Evolutionary conservation across 176 grass and related monocot species (phyloP).

Genomic region (Panicum miliaceum): DNA sequence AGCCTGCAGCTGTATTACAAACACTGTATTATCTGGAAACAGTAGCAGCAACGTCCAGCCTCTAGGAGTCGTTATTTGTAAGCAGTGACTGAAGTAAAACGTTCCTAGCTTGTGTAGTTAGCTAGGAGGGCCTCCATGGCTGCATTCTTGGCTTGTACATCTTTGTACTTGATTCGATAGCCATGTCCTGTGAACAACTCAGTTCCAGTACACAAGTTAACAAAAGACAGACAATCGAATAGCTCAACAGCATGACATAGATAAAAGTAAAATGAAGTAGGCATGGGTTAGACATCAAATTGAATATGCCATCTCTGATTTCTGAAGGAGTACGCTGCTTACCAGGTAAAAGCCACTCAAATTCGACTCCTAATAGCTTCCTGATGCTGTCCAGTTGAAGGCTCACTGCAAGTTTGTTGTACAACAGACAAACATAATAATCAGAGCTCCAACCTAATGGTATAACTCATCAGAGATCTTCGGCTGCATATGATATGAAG

Average conservation of each 20-base stretch:
- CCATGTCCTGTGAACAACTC: constrained; percentile 49
- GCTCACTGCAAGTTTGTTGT: constrained; percentile 52
- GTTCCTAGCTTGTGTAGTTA: constrained; percentile 32
- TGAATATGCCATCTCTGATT: constrained; percentile 3
- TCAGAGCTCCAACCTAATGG: constrained; percentile 6
- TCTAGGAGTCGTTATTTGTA: constrained; percentile 21
- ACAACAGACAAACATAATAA: constrained; percentile 1
- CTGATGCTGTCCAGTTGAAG: constrained; percentile 73
- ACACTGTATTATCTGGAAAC: background rate
- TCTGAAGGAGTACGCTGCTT: constrained; percentile 24
- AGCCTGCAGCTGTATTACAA: constrained; percentile 5
- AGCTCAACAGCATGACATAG: background rate
- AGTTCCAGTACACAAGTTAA: constrained; percentile 13
- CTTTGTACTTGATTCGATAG: constrained; percentile 44
- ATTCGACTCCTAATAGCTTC: constrained; percentile 65
- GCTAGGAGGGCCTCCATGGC: constrained; percentile 40
- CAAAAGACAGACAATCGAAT: background rate
- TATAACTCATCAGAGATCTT: background rate
- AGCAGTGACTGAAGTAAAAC: background rate
- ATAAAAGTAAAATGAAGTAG: background rate
- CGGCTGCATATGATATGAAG: constrained; percentile 5
- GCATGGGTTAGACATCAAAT: background rate
- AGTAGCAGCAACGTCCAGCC: background rate
- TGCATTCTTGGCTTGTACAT: constrained; percentile 52
- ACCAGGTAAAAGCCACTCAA: constrained; percentile 82